A percentile compares a stretch with the other conserved stretches of the same genome.
These are phyloP conservation scores for Colletotrichum graminicola DNA, from an alignment of 2,329 filamentous ascomycete genomes.

Conservation along the genomic window DNA sequence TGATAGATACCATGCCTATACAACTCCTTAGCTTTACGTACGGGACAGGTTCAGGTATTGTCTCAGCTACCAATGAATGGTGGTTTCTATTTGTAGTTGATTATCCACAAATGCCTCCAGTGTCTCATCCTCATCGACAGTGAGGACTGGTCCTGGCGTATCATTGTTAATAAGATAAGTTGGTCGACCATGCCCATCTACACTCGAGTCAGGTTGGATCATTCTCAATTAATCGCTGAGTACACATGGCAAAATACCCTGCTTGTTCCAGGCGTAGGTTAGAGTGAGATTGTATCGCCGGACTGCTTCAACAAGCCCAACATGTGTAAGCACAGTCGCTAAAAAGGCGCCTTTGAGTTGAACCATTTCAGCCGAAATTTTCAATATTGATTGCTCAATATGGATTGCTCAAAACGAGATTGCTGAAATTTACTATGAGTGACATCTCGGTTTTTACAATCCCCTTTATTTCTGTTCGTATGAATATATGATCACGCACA, in stretches of 20 bases:
- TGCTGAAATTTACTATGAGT: fast-evolving
- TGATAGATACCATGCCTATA: constrained; percentile 33
- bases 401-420: background rate
- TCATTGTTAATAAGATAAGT: constrained; percentile 26
- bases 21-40: background rate
- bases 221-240: background rate
- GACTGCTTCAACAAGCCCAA: background rate
- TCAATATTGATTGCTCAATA: background rate
- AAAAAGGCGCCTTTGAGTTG: background rate
- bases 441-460: fast-evolving
- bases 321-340: background rate
- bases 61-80: constrained; percentile 15
- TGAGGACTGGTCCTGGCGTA: constrained; percentile 25
- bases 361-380: background rate
- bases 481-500: too few species aligned
- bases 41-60: fast-evolving
- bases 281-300: constrained; percentile 27
- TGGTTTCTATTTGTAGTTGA: constrained; percentile 28
- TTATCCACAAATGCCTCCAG: constrained; percentile 34
- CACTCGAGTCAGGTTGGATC: background rate
- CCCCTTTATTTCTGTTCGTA: background rate
- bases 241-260: background rate
- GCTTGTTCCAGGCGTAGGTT: constrained; percentile 21
- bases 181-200: constrained; percentile 30
- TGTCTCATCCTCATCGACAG: constrained; percentile 17